These are phyloP conservation scores for Saxophila tyrrhenica DNA, from an alignment of 495 filamentous ascomycete genomes.

Conservation along the genomic window DNA sequence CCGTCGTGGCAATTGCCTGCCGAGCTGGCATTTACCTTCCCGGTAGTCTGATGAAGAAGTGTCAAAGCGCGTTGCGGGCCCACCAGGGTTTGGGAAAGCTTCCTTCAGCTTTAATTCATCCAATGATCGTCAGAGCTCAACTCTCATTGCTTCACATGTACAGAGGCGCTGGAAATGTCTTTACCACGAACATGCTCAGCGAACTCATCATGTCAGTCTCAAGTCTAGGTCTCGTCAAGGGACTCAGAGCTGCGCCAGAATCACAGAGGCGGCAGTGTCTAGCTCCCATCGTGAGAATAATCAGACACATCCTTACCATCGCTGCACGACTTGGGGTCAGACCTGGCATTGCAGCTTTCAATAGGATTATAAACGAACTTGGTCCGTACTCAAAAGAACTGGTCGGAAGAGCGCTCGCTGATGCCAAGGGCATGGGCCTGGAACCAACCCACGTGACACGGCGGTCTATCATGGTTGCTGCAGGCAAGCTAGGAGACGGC, in stretches of 20 bases:
- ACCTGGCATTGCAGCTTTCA: slow-evolving; percentile 25
- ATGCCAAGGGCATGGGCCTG: slow-evolving; percentile 21
- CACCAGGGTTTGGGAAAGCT: too few species aligned
- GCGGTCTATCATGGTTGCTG: slow-evolving; percentile 26
- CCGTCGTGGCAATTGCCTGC: slow-evolving; percentile 36
- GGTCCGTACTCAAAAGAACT: slow-evolving; percentile 28
- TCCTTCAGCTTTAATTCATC: background rate
- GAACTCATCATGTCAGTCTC: slow-evolving; percentile 10
- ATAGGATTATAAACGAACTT: slow-evolving; percentile 29
- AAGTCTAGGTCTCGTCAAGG: slow-evolving; percentile 1
- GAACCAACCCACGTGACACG: slow-evolving; percentile 26
- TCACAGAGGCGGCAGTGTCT: slow-evolving; percentile 4
- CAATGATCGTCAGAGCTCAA: slow-evolving; percentile 2
- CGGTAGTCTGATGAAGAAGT: background rate
- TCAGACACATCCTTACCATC: slow-evolving; percentile 16
- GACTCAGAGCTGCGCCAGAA: background rate
- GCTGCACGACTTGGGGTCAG: slow-evolving; percentile 19
- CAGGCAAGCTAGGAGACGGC: slow-evolving; percentile 24
- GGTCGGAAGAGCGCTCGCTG: slow-evolving; percentile 22
- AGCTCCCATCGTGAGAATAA: slow-evolving; percentile 13
- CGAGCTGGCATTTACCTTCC: slow-evolving; percentile 30
- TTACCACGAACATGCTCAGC: slow-evolving; percentile 15
- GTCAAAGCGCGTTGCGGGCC: background rate
- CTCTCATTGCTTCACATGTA: slow-evolving; percentile 10
- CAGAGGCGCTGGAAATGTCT: slow-evolving; percentile 2